A percentile compares a stretch with the other conserved stretches of the same genome.
These are phyloP conservation scores for Wickerhamomyces ciferrii DNA, from an alignment of 805 yeast species.

Conservation along the genomic window DNA sequence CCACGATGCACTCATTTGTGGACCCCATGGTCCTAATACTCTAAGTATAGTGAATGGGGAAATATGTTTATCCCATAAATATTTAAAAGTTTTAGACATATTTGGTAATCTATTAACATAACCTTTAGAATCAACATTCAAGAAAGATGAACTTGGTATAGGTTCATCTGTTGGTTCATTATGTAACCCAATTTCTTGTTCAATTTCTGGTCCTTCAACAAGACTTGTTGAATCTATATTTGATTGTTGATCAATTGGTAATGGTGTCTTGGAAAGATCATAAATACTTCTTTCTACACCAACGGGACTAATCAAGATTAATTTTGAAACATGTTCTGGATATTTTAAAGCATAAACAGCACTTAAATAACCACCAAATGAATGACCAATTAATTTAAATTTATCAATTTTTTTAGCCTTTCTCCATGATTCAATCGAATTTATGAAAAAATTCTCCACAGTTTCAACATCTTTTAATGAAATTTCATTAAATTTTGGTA, in stretches of 20 bases:
- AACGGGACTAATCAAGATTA: slow-evolving; percentile 64
- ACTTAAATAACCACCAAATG: slow-evolving; percentile 67
- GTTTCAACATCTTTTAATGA: slow-evolving; percentile 22
- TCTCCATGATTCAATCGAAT: slow-evolving; percentile 60
- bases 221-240: not conserved
- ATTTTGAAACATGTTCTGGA: slow-evolving; percentile 43
- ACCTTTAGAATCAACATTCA: slow-evolving; percentile 23
- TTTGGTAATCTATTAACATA: slow-evolving; percentile 30
- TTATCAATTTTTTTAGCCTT: slow-evolving; percentile 35
- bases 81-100: slow-evolving; percentile 29
- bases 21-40: slow-evolving; percentile 46
- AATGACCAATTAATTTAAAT: slow-evolving; percentile 62
- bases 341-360: slow-evolving; percentile 51
- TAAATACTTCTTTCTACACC: slow-evolving; percentile 59
- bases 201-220: slow-evolving; percentile 25
- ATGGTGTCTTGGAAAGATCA: slow-evolving; percentile 11
- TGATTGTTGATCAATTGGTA: not conserved
- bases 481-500: slow-evolving; percentile 15
- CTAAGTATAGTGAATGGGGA: slow-evolving; percentile 54
- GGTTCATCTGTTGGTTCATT: slow-evolving; percentile 11
- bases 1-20: slow-evolving; percentile 49
- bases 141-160: slow-evolving; percentile 18
- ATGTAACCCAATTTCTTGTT: slow-evolving; percentile 25
- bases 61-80: slow-evolving; percentile 46
- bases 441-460: slow-evolving; percentile 30